These are phyloP conservation scores for Mycena polygramma DNA, from an alignment of 768 basidiomycete species.

Conservation along the genomic window DNA sequence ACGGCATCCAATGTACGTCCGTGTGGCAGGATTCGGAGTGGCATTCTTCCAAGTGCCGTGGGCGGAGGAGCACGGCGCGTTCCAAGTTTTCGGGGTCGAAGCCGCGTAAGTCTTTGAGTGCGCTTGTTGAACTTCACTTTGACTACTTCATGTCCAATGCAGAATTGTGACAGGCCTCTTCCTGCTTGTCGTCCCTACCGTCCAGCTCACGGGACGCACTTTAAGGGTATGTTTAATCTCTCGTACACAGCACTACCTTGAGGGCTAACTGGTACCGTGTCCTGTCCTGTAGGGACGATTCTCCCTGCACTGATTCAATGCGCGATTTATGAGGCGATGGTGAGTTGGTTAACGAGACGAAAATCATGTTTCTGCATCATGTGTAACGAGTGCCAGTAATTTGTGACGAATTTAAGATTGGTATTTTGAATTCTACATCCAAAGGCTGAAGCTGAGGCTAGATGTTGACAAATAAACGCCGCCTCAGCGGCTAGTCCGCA, in stretches of 20 bases:
- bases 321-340: too few relatives aligned
- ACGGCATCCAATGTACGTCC: neutral
- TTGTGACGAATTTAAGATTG: too few relatives aligned
- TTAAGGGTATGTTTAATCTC: conserved; percentile 53
- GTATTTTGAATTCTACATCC: too few relatives aligned
- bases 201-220: conserved; percentile 60
- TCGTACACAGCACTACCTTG: too few relatives aligned
- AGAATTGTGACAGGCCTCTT: conserved; percentile 65
- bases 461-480: too few relatives aligned
- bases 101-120: conserved; percentile 55
- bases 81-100: conserved; percentile 68
- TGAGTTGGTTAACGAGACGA: too few relatives aligned
- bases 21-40: conserved; percentile 57
- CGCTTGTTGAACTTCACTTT: neutral
- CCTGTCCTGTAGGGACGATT: conserved; percentile 36
- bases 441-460: too few relatives aligned
- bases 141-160: neutral
- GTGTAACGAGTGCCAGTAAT: too few relatives aligned
- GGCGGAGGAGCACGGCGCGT: conserved; percentile 64
- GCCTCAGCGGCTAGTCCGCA: too few relatives aligned
- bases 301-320: conserved; percentile 35
- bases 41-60: conserved; percentile 72
- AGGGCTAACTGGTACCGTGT: neutral
- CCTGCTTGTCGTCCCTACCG: conserved; percentile 59
- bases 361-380: too few relatives aligned